Evolutionary conservation across 768 basidiomycete genomes (phyloP).

Genomic region (Leccinum subgranulosum): DNA sequence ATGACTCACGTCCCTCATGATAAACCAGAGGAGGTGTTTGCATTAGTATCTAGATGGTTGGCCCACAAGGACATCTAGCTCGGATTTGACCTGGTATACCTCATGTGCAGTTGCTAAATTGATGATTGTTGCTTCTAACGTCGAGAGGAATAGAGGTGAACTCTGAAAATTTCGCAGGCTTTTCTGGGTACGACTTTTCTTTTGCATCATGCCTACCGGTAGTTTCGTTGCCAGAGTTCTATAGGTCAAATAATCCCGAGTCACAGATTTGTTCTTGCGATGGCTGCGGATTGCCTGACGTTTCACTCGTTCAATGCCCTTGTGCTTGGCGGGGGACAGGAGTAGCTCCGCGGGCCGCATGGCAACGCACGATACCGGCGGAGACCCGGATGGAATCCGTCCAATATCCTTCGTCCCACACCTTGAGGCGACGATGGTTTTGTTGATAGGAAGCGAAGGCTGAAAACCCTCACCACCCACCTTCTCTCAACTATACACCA

Average conservation of each 20-base stretch:
- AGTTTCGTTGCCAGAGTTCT: not conserved
- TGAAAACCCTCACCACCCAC: not conserved
- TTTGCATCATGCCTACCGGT: not conserved
- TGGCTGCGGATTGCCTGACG: not conserved
- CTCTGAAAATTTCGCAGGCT: not conserved
- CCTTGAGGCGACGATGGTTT: not conserved
- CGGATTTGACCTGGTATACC: not conserved
- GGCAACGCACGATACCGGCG: not conserved
- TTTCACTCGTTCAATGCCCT: not conserved
- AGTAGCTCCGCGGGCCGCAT: not conserved
- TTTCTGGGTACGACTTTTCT: not conserved
- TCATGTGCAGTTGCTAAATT: slow-evolving; percentile 1
- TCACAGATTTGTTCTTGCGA: not conserved
- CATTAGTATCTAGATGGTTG: slow-evolving; percentile 67
- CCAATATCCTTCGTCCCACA: not conserved
- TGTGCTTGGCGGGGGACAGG: not conserved
- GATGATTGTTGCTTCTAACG: not conserved
- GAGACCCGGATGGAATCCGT: not conserved
- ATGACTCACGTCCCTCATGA: slow-evolving; percentile 58
- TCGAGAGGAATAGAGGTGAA: not conserved
- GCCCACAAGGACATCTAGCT: slow-evolving; percentile 37
- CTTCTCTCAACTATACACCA: not conserved
- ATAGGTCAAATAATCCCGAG: not conserved
- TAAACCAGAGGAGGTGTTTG: slow-evolving; percentile 60
- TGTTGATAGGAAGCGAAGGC: not conserved